Conservation (phyloP, 805 yeast genomes). For the Priceomyces haplophilus region DNA sequence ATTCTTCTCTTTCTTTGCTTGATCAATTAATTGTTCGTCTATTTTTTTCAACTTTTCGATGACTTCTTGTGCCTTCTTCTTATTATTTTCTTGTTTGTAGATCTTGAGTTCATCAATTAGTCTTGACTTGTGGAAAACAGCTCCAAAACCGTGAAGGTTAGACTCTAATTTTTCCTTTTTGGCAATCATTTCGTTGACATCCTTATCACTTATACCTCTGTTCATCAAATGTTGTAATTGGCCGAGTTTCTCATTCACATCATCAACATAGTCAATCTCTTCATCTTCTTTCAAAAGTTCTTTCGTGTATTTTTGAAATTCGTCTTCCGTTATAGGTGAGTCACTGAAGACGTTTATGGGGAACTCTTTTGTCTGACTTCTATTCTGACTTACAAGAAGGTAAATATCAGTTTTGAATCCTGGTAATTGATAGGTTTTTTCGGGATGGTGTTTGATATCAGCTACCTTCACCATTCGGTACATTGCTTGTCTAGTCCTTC, state of each 20-base stretch:
- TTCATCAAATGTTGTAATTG: conserved; percentile 62
- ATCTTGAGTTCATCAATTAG: conserved; percentile 71
- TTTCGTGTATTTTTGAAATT: conserved; percentile 65
- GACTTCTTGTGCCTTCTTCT: conserved; percentile 23
- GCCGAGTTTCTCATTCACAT: conserved; percentile 59
- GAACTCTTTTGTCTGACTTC: conserved; percentile 63
- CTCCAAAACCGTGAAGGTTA: conserved; percentile 52
- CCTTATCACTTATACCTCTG: conserved; percentile 64
- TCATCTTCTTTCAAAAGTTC: conserved; percentile 58
- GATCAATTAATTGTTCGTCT: conserved; percentile 44
- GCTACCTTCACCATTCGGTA: conserved; percentile 85
- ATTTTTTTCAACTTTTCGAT: conserved; percentile 40
- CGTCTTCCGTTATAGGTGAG: conserved; percentile 64
- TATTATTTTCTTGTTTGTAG: conserved; percentile 60
- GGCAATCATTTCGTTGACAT: conserved; percentile 75
- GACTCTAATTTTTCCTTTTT: conserved; percentile 57
- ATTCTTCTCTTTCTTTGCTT: conserved; percentile 33
- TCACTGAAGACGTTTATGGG: conserved; percentile 82
- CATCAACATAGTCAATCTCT: conserved; percentile 59
- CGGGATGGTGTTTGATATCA: conserved; percentile 48
- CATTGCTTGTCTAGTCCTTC: conserved; percentile 56
- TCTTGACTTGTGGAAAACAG: conserved; percentile 70
- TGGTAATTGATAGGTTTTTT: conserved; percentile 41
- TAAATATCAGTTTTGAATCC: conserved; percentile 48
- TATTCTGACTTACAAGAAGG: conserved; percentile 79